These are phyloP conservation scores for Handroanthus guayacan DNA, from an alignment of 257 asterid species.

Conservation along the genomic window DNA sequence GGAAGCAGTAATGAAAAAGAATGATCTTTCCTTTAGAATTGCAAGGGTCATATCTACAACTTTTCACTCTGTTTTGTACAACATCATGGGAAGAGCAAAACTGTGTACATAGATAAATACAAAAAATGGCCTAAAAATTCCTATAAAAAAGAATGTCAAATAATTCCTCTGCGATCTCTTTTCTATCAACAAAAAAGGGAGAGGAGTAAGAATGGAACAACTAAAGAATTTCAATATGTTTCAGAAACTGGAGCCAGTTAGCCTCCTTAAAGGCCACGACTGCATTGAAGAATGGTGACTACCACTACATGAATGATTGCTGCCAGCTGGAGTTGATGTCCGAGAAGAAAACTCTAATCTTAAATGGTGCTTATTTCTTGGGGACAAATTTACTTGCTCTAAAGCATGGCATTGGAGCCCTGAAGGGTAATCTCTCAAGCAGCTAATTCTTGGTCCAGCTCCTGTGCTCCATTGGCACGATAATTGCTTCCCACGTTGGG, in stretches of 20 bases:
- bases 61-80: slow-evolving; percentile 42
- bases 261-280: slow-evolving; percentile 45
- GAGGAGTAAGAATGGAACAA: slow-evolving; percentile 31
- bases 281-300: slow-evolving; percentile 37
- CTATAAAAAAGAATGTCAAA: slow-evolving; percentile 41
- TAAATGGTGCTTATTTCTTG: slow-evolving; percentile 26
- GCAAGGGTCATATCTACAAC: slow-evolving; percentile 46
- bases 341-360: slow-evolving; percentile 35
- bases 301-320: slow-evolving; percentile 38
- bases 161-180: slow-evolving; percentile 42
- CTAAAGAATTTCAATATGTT: slow-evolving; percentile 32
- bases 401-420: slow-evolving; percentile 52
- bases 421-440: slow-evolving; percentile 52
- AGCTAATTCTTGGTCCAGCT: slow-evolving; percentile 54
- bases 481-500: slow-evolving; percentile 50
- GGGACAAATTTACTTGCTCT: slow-evolving; percentile 48
- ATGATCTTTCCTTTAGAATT: slow-evolving; percentile 31
- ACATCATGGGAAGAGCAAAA: slow-evolving; percentile 45
- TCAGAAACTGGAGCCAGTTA: slow-evolving; percentile 24
- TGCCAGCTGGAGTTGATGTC: slow-evolving; percentile 29
- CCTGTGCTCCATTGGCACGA: slow-evolving; percentile 53
- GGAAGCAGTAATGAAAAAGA: slow-evolving; percentile 4
- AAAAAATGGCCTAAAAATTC: slow-evolving; percentile 26
- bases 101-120: slow-evolving; percentile 43
- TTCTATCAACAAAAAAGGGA: slow-evolving; percentile 43